Percentiles rank a stretch among this genome's conserved stretches.
Conservation (phyloP, 2,329 filamentous ascomycete species). For the Setomelanomma holmii region DNA sequence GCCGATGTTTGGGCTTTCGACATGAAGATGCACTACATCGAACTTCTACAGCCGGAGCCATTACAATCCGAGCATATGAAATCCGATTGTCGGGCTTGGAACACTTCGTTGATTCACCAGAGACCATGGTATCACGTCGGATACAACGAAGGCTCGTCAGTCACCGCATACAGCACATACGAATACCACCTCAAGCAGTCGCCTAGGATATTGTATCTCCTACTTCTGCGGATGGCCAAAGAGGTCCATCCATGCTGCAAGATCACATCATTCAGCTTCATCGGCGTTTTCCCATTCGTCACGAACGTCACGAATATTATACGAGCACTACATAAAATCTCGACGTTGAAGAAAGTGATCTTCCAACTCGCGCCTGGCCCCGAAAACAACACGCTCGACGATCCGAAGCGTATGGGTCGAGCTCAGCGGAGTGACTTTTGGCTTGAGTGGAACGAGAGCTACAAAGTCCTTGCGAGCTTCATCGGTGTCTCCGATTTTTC, state of each 20-base stretch:
- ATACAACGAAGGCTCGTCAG: constrained; percentile 78
- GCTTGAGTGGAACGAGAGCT: constrained; percentile 45
- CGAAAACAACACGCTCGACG: constrained; percentile 48
- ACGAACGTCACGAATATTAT: constrained; percentile 59
- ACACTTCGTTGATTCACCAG: constrained; percentile 59
- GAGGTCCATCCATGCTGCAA: constrained; percentile 35
- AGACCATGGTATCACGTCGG: constrained; percentile 69
- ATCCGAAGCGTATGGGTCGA: constrained; percentile 48
- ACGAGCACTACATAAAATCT: constrained; percentile 33
- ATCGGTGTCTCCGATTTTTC: constrained; percentile 29
- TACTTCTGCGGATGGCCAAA: constrained; percentile 45
- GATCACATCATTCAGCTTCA: constrained; percentile 62
- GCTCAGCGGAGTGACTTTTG: constrained; percentile 53
- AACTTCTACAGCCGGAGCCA: constrained; percentile 43
- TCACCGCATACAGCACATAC: constrained; percentile 73
- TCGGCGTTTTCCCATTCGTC: constrained; percentile 71
- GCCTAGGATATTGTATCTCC: constrained; percentile 65
- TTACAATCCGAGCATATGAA: constrained; percentile 10
- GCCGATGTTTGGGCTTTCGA: constrained; percentile 70
- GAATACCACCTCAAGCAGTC: constrained; percentile 73
- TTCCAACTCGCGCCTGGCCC: constrained; percentile 53
- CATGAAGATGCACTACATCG: constrained; percentile 67
- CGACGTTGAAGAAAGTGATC: constrained; percentile 42
- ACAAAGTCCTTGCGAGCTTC: constrained; percentile 33
- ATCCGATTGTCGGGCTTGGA: constrained; percentile 23